These are phyloP conservation scores for Cantharellus anzutake DNA, from an alignment of 768 basidiomycete genomes.

Conservation along the genomic window DNA sequence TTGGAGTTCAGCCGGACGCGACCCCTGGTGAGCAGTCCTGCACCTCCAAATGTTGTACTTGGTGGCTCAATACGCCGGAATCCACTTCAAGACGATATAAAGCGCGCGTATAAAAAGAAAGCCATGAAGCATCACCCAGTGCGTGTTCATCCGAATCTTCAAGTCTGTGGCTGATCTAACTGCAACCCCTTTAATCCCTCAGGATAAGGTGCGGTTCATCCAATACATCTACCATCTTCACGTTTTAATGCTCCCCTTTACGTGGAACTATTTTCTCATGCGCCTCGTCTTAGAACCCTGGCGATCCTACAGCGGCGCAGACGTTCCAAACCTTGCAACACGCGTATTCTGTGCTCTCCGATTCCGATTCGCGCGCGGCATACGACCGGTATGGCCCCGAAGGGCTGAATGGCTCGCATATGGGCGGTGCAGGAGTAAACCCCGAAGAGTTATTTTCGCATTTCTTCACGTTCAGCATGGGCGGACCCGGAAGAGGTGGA, in stretches of 20 bases:
- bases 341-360: slow-evolving; percentile 76
- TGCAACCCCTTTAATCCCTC: neutral
- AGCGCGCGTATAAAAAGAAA: slow-evolving; percentile 89
- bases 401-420: neutral
- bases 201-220: slow-evolving; percentile 43
- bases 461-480: slow-evolving; percentile 44
- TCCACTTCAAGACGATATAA: slow-evolving; percentile 48
- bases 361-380: slow-evolving; percentile 41
- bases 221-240: neutral
- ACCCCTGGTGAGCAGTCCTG: slow-evolving; percentile 36
- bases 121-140: slow-evolving; percentile 82
- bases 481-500: slow-evolving; percentile 13
- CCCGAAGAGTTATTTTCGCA: slow-evolving; percentile 33
- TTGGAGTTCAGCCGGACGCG: slow-evolving; percentile 53
- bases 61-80: neutral
- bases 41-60: neutral
- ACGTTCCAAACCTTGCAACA: slow-evolving; percentile 82
- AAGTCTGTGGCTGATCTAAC: neutral
- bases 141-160: slow-evolving; percentile 13
- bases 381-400: slow-evolving; percentile 65
- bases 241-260: neutral
- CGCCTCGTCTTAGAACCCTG: slow-evolving; percentile 45
- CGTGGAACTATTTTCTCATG: neutral
- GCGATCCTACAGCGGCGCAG: slow-evolving; percentile 63
- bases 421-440: slow-evolving; percentile 28